These are phyloP conservation scores for Hypomontagnella submonticulosa DNA, from an alignment of 495 filamentous ascomycete genomes.

Conservation along the genomic window DNA sequence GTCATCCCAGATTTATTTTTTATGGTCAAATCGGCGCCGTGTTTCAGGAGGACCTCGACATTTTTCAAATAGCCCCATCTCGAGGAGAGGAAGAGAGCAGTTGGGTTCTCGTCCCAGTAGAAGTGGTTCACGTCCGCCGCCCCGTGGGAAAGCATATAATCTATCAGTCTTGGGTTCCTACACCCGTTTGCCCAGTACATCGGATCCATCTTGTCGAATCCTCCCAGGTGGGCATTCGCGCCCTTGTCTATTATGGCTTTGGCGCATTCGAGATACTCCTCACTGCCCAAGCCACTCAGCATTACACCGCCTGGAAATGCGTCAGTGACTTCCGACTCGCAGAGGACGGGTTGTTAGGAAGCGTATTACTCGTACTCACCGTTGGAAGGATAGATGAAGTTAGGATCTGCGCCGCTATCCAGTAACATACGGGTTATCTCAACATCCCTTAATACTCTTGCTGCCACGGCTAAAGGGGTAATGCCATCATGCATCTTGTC, in stretches of 20 bases:
- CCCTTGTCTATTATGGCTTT: constrained; percentile 22
- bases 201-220: constrained; percentile 1
- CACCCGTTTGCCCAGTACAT: constrained; percentile 21
- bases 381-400: constrained; percentile 11
- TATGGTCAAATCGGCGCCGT: constrained; percentile 6
- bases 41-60: constrained; percentile 4
- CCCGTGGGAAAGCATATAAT: constrained; percentile 18
- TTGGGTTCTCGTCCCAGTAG: constrained; percentile 8
- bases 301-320: constrained; percentile 14
- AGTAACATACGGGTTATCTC: constrained; percentile 23
- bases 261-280: constrained; percentile 25
- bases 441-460: constrained; percentile 8
- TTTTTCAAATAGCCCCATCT: constrained; percentile 3
- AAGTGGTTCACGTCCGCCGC: constrained; percentile 17
- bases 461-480: constrained; percentile 9
- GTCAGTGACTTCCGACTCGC: neutral
- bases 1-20: constrained; percentile 6
- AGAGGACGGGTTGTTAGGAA: neutral
- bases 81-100: neutral
- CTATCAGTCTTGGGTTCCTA: constrained; percentile 2
- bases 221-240: constrained; percentile 6
- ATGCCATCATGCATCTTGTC: neutral
- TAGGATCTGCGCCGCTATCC: constrained; percentile 15
- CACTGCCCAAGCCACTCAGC: constrained; percentile 13
- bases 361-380: constrained; percentile 8